Conservation (phyloP, 23 red algal genomes). For the Gracilaria caudata region DNA sequence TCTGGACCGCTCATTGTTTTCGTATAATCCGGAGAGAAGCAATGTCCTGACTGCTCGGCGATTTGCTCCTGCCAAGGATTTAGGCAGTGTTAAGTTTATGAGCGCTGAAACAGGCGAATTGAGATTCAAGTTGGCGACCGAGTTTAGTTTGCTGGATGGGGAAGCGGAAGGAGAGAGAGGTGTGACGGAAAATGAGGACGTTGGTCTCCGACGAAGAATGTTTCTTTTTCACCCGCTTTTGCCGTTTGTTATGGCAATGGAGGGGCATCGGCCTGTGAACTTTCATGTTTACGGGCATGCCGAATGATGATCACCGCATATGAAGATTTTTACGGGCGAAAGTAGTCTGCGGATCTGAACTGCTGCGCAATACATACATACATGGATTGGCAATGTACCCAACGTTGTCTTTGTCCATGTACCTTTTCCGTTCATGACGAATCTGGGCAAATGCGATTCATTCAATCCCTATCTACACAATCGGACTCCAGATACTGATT, state of each 20-base stretch:
- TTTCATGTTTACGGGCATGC: conserved; percentile 68
- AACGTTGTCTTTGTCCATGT: too few species aligned
- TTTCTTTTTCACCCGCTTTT: conserved; percentile 85
- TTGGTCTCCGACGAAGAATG: conserved; percentile 28
- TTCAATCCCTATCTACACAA: too few species aligned
- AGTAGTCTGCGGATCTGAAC: too few species aligned
- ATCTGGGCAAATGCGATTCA: too few species aligned
- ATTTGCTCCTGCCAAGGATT: conserved; percentile 30
- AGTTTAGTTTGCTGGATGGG: not conserved
- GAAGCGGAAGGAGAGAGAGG: not conserved
- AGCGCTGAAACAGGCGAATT: conserved; percentile 39
- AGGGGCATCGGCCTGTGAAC: conserved; percentile 48
- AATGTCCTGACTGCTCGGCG: conserved; percentile 63
- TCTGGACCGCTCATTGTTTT: conserved; percentile 80
- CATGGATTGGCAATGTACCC: too few species aligned
- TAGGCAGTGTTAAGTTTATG: conserved; percentile 70
- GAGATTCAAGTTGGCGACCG: conserved; percentile 56
- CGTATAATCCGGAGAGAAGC: conserved; percentile 63
- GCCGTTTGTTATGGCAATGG: conserved; percentile 77
- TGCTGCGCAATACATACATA: too few species aligned
- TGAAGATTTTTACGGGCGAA: too few species aligned
- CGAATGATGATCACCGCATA: not conserved
- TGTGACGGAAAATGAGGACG: not conserved
- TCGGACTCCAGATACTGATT: too few species aligned
- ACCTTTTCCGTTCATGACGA: too few species aligned